Conservation (phyloP, 352 stramenopile species). For the Pythium inflatum region DNA sequence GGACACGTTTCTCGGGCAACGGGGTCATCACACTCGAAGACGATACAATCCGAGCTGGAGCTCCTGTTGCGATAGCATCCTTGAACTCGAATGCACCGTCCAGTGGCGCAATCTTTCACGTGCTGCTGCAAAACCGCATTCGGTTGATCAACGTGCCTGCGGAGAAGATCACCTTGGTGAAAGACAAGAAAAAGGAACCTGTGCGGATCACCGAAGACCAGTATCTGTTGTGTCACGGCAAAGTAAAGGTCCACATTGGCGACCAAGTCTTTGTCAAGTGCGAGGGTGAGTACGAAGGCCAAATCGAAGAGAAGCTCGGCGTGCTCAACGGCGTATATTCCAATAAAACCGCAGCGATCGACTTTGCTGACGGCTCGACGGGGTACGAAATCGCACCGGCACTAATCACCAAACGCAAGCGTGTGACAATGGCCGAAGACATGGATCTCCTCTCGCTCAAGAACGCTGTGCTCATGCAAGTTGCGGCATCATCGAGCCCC, state of each 20-base stretch:
- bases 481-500: constrained; percentile 21
- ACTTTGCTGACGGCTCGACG: constrained; percentile 77
- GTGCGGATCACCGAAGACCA: constrained; percentile 74
- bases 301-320: constrained; percentile 66
- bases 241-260: constrained; percentile 75
- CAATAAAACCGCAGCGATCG: constrained; percentile 70
- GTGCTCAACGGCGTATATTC: constrained; percentile 80
- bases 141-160: constrained; percentile 68
- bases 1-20: constrained; percentile 64
- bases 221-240: constrained; percentile 62
- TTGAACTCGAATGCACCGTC: neutral
- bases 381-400: constrained; percentile 65
- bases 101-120: constrained; percentile 40
- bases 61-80: neutral
- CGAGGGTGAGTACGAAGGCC: constrained; percentile 52
- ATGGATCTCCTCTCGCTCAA: constrained; percentile 72
- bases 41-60: constrained; percentile 15
- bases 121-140: constrained; percentile 73
- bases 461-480: constrained; percentile 77
- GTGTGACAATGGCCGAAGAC: constrained; percentile 40
- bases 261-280: constrained; percentile 77
- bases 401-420: constrained; percentile 66
- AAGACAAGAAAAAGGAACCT: constrained; percentile 59
- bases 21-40: constrained; percentile 65
- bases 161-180: constrained; percentile 64